These are phyloP conservation scores for Moelleriella libera DNA, from an alignment of 2,329 filamentous ascomycete genomes.

Conservation along the genomic window DNA sequence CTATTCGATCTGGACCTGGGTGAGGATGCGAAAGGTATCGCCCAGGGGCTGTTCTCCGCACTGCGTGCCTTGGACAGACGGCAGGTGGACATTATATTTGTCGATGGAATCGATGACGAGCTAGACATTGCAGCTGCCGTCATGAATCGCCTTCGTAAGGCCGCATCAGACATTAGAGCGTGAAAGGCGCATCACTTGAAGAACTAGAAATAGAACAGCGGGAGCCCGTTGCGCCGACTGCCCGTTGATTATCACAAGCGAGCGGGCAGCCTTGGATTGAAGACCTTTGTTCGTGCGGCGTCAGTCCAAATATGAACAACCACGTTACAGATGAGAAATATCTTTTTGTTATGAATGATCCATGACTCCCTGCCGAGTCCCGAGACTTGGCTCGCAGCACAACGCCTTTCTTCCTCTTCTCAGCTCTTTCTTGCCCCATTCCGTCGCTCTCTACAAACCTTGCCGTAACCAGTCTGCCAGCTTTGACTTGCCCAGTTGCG, in stretches of 20 bases:
- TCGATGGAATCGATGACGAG: conserved; percentile 73
- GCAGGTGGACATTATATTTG: conserved; percentile 70
- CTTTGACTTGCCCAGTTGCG: conserved; percentile 86
- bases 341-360: too few relatives aligned
- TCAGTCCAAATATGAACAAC: too few relatives aligned
- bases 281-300: too few relatives aligned
- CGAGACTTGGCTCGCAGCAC: background rate
- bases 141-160: conserved; percentile 73
- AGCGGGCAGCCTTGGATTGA: too few relatives aligned
- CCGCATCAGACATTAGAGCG: conserved; percentile 46
- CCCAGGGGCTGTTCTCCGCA: conserved; percentile 76
- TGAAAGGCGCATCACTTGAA: conserved; percentile 12
- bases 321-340: too few relatives aligned
- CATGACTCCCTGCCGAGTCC: background rate
- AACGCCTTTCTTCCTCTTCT: too few relatives aligned
- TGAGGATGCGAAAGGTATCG: conserved; percentile 55
- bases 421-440: too few relatives aligned
- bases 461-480: conserved; percentile 83
- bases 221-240: too few relatives aligned
- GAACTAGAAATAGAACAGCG: background rate
- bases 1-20: conserved; percentile 64
- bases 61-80: conserved; percentile 71
- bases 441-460: conserved; percentile 40
- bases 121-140: conserved; percentile 75
- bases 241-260: too few relatives aligned